These are phyloP conservation scores for Colletotrichum sp. DNA, from an alignment of 2,329 filamentous ascomycete species.

Conservation along the genomic window DNA sequence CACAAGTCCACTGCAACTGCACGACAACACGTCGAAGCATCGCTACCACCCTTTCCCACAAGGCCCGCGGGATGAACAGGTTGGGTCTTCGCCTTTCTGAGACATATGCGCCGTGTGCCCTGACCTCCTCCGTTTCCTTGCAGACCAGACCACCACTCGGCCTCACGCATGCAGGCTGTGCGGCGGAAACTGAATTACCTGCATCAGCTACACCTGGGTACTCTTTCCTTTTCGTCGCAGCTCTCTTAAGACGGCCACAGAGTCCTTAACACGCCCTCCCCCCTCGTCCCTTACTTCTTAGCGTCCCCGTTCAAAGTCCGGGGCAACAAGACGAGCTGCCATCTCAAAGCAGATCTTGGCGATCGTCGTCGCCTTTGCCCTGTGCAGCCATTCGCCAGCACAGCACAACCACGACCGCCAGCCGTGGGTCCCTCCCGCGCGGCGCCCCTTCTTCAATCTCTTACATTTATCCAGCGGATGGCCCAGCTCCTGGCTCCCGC, in stretches of 20 bases:
- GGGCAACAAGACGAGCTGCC: background rate
- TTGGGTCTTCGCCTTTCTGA: background rate
- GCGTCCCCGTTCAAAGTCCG: background rate
- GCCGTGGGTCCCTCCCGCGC: background rate
- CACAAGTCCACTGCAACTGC: background rate
- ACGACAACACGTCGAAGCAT: background rate
- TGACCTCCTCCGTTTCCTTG: background rate
- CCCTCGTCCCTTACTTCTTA: background rate
- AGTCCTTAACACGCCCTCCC: background rate
- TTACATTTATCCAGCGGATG: conserved; percentile 3
- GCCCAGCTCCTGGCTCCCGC: background rate
- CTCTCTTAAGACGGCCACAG: background rate
- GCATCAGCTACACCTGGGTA: background rate
- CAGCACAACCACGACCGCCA: background rate
- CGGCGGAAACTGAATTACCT: background rate
- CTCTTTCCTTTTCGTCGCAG: background rate
- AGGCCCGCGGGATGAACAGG: background rate
- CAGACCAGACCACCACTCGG: background rate
- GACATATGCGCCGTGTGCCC: background rate
- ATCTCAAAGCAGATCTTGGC: conserved; percentile 12
- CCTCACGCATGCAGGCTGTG: background rate
- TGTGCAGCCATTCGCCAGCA: background rate
- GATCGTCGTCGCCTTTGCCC: conserved; percentile 5
- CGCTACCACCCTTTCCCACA: background rate
- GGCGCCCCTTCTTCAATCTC: background rate